Conservation (phyloP, 441 rosid species). For the Gossypium davidsonii region DNA sequence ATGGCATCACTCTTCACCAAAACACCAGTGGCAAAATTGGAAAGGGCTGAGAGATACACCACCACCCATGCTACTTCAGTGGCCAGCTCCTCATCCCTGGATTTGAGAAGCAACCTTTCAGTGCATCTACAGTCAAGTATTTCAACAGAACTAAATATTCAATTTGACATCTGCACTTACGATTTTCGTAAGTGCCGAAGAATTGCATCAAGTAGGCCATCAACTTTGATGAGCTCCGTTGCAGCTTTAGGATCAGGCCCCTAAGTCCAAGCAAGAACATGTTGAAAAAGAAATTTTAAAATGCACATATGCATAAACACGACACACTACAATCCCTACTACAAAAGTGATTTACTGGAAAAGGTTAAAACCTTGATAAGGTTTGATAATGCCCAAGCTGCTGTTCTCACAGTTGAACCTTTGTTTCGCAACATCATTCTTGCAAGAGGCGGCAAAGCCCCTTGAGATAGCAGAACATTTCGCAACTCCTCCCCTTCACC, state of each 20-base stretch:
- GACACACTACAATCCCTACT: background rate
- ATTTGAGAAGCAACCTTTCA: constrained; percentile 8
- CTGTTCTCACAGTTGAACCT: constrained; percentile 87
- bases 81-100: constrained; percentile 85
- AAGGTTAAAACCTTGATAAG: constrained; percentile 65
- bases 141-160: constrained; percentile 3
- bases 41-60: constrained; percentile 95
- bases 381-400: constrained; percentile 96
- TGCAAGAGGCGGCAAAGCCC: constrained; percentile 82
- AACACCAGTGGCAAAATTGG: constrained; percentile 64
- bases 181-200: constrained; percentile 71
- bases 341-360: constrained; percentile 9
- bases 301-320: background rate
- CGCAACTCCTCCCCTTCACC: constrained; percentile 95
- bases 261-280: constrained; percentile 34
- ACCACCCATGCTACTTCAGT: constrained; percentile 95
- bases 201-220: constrained; percentile 72
- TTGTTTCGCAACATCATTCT: constrained; percentile 90
- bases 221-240: constrained; percentile 65
- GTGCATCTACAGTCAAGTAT: background rate
- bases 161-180: constrained; percentile 41
- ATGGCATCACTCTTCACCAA: constrained; percentile 69
- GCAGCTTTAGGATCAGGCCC: constrained; percentile 93
- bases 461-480: constrained; percentile 80
- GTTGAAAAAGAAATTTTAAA: constrained; percentile 1